Evolutionary conservation across 495 filamentous ascomycete genomes (phyloP).

Genomic region (Penicillium crystallinum): DNA sequence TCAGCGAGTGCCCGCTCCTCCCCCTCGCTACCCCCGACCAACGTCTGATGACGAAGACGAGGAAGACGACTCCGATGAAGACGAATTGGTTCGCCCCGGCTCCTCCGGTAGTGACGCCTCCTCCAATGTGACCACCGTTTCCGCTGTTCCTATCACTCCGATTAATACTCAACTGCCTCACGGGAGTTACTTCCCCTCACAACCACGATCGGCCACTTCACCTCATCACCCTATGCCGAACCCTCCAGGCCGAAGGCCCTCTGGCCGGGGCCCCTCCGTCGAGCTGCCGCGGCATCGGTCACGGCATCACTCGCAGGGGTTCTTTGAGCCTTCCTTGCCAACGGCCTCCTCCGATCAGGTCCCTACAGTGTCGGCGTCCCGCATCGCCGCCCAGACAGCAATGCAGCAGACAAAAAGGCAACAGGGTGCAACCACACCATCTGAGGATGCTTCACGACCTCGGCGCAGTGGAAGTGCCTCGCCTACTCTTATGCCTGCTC

Average conservation of each 20-base stretch:
- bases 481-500: conserved; percentile 31
- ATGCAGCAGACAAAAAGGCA: conserved; percentile 78
- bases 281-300: conserved; percentile 41
- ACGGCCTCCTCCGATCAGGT: conserved; percentile 54
- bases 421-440: conserved; percentile 53
- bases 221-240: conserved; percentile 39
- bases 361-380: conserved; percentile 62
- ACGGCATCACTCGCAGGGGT: conserved; percentile 73
- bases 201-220: conserved; percentile 30
- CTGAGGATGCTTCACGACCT: conserved; percentile 26
- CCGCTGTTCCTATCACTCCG: conserved; percentile 26
- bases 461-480: conserved; percentile 41
- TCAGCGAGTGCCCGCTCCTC: conserved; percentile 17
- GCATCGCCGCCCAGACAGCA: conserved; percentile 87
- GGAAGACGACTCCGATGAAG: conserved; percentile 31
- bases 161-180: conserved; percentile 17
- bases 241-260: conserved; percentile 31
- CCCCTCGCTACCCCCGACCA: conserved; percentile 14
- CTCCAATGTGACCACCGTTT: conserved; percentile 47
- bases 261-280: conserved; percentile 34
- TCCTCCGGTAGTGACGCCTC: conserved; percentile 52
- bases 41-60: conserved; percentile 18
- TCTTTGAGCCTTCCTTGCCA: conserved; percentile 82
- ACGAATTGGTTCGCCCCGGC: conserved; percentile 36
- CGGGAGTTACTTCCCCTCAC: conserved; percentile 31